A percentile compares a stretch with the other conserved stretches of the same genome.
Conservation (phyloP, 1,284 basidiomycete genomes). For the Sparassis latifolia region DNA sequence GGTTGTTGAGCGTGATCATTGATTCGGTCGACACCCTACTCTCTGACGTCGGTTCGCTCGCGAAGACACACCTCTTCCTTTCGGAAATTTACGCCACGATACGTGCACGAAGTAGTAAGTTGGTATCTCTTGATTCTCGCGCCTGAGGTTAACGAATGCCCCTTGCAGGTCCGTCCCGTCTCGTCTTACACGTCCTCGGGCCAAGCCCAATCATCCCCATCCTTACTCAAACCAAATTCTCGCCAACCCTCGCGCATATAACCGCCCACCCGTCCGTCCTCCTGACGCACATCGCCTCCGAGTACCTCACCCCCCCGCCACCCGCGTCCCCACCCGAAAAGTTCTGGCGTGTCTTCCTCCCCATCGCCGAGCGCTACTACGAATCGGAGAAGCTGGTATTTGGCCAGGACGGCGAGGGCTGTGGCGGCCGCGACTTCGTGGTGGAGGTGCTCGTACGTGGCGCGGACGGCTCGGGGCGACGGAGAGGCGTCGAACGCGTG, state of each 20-base stretch:
- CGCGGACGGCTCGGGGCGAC: slow-evolving; percentile 31
- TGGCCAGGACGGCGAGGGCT: slow-evolving; percentile 47
- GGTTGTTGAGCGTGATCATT: slow-evolving; percentile 49
- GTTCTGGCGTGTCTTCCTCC: slow-evolving; percentile 71
- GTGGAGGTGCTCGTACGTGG: slow-evolving; percentile 58
- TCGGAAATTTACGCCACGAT: slow-evolving; percentile 37
- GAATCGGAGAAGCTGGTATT: slow-evolving; percentile 59
- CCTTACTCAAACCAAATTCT: slow-evolving; percentile 58
- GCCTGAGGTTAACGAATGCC: not conserved
- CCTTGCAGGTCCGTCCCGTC: slow-evolving; percentile 47
- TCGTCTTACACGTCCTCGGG: slow-evolving; percentile 58
- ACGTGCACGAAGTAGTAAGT: slow-evolving; percentile 40
- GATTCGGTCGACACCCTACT: slow-evolving; percentile 63
- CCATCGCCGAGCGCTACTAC: slow-evolving; percentile 51
- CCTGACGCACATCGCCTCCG: slow-evolving; percentile 53
- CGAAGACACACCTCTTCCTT: slow-evolving; percentile 48
- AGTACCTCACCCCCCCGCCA: slow-evolving; percentile 66
- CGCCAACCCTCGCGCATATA: slow-evolving; percentile 58
- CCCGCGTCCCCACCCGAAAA: slow-evolving; percentile 53
- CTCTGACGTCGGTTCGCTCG: slow-evolving; percentile 48
- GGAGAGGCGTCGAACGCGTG: slow-evolving; percentile 49
- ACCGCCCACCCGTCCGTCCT: slow-evolving; percentile 62
- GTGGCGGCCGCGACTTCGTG: slow-evolving; percentile 43
- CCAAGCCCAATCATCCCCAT: slow-evolving; percentile 47
- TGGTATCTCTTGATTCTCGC: slow-evolving; percentile 1